phyloP scores from a whole-genome alignment of 2,329 filamentous ascomycete genomes.

The Xylaria sp. region DNA sequence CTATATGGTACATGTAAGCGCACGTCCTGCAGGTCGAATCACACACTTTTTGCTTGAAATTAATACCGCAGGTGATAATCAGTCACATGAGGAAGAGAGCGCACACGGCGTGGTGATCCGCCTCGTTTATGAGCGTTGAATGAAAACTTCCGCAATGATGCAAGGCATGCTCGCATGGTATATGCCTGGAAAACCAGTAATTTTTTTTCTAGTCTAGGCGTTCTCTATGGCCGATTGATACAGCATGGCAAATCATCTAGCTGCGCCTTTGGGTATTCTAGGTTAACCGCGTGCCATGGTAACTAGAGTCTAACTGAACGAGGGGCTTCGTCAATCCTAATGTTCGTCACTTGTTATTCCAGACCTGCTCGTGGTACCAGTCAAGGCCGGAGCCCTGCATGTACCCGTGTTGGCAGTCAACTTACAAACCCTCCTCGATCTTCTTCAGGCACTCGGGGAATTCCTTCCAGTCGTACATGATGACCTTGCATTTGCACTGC shows the following conservation, averaged over 20 bases:
- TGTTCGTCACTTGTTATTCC: slow-evolving; percentile 29
- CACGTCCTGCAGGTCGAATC: background rate
- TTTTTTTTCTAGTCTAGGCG: slow-evolving; percentile 19
- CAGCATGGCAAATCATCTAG: slow-evolving; percentile 11
- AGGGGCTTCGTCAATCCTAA: slow-evolving; percentile 22
- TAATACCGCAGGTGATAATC: background rate
- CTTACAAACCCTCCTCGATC: slow-evolving; percentile 43
- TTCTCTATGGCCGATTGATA: slow-evolving; percentile 17
- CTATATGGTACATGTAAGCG: background rate
- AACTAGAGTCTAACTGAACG: slow-evolving; percentile 26
- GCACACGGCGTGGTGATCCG: background rate
- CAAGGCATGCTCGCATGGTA: background rate
- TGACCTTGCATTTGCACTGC: slow-evolving; percentile 54
- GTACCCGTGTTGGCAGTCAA: slow-evolving; percentile 23
- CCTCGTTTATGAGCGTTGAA: background rate
- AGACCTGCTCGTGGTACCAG: slow-evolving; percentile 14
- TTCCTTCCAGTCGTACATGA: slow-evolving; percentile 56
- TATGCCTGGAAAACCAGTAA: slow-evolving; percentile 8
- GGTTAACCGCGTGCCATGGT: slow-evolving; percentile 1
- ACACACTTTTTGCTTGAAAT: background rate
- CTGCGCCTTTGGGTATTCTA: slow-evolving; percentile 1
- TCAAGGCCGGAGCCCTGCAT: background rate
- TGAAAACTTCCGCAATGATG: background rate
- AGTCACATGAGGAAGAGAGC: background rate
- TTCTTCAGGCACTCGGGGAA: slow-evolving; percentile 46